phyloP scores from a whole-genome alignment of 2,329 filamentous ascomycete species.

The Clarireedia hainanense region DNA sequence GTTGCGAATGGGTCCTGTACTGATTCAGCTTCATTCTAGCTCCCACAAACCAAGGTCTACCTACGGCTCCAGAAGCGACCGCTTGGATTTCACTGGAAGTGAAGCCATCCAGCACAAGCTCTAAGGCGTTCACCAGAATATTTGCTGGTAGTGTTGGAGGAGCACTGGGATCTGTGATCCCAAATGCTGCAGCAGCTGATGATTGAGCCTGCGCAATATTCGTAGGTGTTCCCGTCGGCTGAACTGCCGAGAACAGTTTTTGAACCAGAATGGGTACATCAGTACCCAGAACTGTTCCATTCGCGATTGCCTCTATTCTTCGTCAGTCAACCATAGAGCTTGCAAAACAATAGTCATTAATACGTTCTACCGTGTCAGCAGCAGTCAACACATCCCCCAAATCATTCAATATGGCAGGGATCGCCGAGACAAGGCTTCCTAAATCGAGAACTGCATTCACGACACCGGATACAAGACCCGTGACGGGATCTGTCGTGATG shows the following conservation, averaged over 20 bases:
- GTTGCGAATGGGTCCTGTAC: background rate
- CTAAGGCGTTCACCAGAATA: conserved; percentile 12
- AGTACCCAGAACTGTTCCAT: conserved; percentile 14
- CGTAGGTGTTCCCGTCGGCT: conserved; percentile 23
- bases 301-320: conserved; percentile 9
- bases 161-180: background rate
- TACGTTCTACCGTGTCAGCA: background rate
- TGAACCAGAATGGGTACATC: conserved; percentile 11
- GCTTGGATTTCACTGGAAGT: conserved; percentile 11
- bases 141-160: conserved; percentile 11
- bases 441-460: background rate
- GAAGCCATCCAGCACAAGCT: conserved; percentile 14
- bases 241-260: conserved; percentile 17
- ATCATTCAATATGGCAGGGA: background rate
- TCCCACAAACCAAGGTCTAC: background rate
- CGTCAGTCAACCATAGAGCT: background rate
- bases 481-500: background rate
- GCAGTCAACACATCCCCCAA: background rate
- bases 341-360: too few species aligned
- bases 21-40: background rate
- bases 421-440: background rate
- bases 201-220: conserved; percentile 16
- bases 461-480: background rate
- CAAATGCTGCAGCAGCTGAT: conserved; percentile 7
- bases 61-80: conserved; percentile 1